Base-by-base conservation (phyloP, 805 yeast species). In the Candida quercuum region DNA sequence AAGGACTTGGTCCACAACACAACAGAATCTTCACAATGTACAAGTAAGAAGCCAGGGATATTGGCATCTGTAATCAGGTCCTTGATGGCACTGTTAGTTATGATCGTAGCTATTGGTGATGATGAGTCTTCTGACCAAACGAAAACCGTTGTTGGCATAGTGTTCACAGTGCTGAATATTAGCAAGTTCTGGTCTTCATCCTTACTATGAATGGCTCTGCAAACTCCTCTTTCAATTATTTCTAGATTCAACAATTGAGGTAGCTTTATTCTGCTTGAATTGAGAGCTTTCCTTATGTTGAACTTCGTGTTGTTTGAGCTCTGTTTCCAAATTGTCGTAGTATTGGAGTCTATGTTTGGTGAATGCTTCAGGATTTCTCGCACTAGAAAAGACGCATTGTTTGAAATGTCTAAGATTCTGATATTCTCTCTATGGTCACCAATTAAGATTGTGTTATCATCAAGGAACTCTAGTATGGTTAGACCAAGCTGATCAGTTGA, bases 81-180 rank as follows among this genome's bases (percentile, higher is more conserved):
- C 21, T 19, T 37, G 13, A 48, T 35, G 21, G 16, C 33, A 8
- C 36, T 29, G 18, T 45, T 45, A 1, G 44, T 40, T 4, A 41
- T 33, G 4, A 49, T 29, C 5, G 39, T 19, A n/a, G 27, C 41
- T 5, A 17, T 9, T 14, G 47, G 46, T 10, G 32, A 22, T 13
- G 12, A 19, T 10, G 15, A 25, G 4, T 32, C 18, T 13, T 17
- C 13, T 13, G 31, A 24, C 51, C 49, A 49, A 3, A 47, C 27
- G 30, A 47, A 47, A 3, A 43, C 35, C 2, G 49, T 31, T 6
- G 47, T 35, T 1, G 52, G 52, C 50, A 46, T 44, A 3, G 40
- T 25, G n/a, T 36, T 18, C 4, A 40, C 18, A 9, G 30, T 27
- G 2, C 36, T 21, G 20, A 39, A 31, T 17, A 47, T 9, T 13